Evolutionary conservation across 352 stramenopile species (phyloP).

Genomic region (Pythium phragmitis): DNA sequence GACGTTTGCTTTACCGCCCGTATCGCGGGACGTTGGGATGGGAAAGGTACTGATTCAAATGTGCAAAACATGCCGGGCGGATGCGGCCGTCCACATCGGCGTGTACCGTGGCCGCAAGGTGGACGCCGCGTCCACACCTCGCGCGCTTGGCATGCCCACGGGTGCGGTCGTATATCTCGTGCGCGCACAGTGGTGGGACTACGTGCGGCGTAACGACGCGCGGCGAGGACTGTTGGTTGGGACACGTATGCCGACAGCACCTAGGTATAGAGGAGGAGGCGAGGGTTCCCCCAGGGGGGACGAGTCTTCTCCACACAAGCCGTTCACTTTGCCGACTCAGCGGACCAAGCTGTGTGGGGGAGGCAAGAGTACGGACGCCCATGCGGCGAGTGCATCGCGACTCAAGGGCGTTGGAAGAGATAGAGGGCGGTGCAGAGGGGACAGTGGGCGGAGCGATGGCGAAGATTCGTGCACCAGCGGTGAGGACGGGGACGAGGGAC

Average conservation of each 20-base stretch:
- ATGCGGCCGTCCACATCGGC: constrained; percentile 23
- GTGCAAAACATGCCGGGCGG: constrained; percentile 39
- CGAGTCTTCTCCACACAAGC: neutral
- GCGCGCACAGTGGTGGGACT: constrained; percentile 50
- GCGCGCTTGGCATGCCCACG: constrained; percentile 35
- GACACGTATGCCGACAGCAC: neutral
- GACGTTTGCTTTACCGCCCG: constrained; percentile 30
- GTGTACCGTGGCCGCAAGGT: constrained; percentile 53
- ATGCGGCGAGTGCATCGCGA: constrained; percentile 16
- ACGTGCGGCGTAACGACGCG: constrained; percentile 52
- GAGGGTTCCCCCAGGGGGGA: neutral
- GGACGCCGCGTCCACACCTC: constrained; percentile 35
- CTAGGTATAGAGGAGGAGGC: neutral
- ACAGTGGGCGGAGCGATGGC: constrained; percentile 6
- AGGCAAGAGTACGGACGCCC: neutral
- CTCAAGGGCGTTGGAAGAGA: constrained; percentile 1
- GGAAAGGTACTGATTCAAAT: constrained; percentile 37
- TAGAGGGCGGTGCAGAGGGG: constrained; percentile 8
- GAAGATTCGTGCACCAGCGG: neutral
- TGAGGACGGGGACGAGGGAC: constrained; percentile 5
- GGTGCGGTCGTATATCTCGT: constrained; percentile 52
- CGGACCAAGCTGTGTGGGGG: neutral
- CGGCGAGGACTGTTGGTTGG: constrained; percentile 35
- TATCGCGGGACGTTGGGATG: constrained; percentile 37
- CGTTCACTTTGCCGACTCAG: neutral